Base-by-base conservation (phyloP, 768 basidiomycete genomes). In the Suillus tomentosus region DNA sequence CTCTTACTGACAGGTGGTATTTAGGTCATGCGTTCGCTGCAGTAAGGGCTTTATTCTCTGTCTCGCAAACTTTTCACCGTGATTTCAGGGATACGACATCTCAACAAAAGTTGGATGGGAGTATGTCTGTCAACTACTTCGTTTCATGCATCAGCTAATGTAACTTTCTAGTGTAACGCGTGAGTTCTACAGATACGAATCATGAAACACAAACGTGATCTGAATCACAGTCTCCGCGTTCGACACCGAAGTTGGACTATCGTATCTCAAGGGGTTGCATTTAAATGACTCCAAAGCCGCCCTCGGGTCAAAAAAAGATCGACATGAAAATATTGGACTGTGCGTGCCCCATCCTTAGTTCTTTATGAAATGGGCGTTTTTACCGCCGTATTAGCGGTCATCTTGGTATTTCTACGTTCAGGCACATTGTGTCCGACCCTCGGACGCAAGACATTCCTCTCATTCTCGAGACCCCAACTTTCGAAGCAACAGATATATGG, bases 271-370 rank as follows among this genome's bases (percentile, higher is more conserved):
- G 4, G 94, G 89, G 1, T 89, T 95, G 84, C 94, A 96, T 70
- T 72, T 95, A 53, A 96, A 96, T 71, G 94, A 95, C 72, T 91
- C 90, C 14, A 92, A 92, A 73, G 83, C 82, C 10, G 79, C 77
- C 1, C 79, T 85, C 14, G 83, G 80, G 3, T 88, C 89, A 14
- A 88, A 83, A 68, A 88, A 85, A 67, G 94, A 95, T 69, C 77
- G 91, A 45, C 94, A 95, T 68, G 87, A 94, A 73, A 95, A 93
- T 66, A 88, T 95, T 43, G 94, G 94, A 24, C 73, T 91, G 90
- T 92, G 70, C 66, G 90, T 82, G 6, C 47, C 55, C 40, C 1
- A 43, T 61, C 19, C 48, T 47, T 47, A 56, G 31, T 40, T 14
- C 47, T 47, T 17, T 22, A 17, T 55, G 15, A 19, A 37, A 17